Conservation (phyloP, 1,284 basidiomycete species). For the Porodaedalea pini region DNA sequence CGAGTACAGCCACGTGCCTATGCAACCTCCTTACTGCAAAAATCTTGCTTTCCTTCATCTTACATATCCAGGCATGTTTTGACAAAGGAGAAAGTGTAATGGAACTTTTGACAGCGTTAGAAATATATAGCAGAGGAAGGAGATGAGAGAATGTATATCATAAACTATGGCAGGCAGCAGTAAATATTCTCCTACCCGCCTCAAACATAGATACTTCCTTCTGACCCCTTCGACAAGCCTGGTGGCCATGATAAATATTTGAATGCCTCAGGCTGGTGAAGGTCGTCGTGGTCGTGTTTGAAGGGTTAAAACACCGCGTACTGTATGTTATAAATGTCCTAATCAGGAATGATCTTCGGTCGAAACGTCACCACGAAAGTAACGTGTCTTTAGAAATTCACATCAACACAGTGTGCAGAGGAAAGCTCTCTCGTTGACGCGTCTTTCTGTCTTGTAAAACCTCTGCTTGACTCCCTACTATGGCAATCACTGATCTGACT, state of each 20-base stretch:
- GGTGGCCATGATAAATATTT: not conserved
- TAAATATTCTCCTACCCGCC: constrained; percentile 49
- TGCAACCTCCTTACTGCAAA: not conserved
- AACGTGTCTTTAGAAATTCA: not conserved
- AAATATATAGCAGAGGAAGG: not conserved
- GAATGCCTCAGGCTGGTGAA: constrained; percentile 19
- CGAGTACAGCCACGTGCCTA: not conserved
- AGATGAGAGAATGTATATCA: constrained; percentile 45
- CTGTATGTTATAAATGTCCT: not conserved
- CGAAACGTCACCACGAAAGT: constrained; percentile 20
- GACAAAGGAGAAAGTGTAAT: no score
- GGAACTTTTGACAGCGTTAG: no score
- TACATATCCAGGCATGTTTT: no score
- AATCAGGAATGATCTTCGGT: not conserved
- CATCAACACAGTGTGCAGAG: constrained; percentile 1
- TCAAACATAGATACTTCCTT: constrained; percentile 65
- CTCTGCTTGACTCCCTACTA: constrained; percentile 23
- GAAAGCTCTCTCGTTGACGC: not conserved
- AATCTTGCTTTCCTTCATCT: not conserved
- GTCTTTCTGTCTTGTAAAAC: not conserved
- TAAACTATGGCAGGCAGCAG: constrained; percentile 69
- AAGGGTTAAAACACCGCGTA: not conserved
- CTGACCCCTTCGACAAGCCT: constrained; percentile 31
- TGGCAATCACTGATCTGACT: constrained; percentile 56
- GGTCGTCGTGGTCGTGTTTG: constrained; percentile 16